Base-by-base conservation (phyloP, 371 early-diverging fungal genomes). In the Syncephalastrum contaminatum region DNA sequence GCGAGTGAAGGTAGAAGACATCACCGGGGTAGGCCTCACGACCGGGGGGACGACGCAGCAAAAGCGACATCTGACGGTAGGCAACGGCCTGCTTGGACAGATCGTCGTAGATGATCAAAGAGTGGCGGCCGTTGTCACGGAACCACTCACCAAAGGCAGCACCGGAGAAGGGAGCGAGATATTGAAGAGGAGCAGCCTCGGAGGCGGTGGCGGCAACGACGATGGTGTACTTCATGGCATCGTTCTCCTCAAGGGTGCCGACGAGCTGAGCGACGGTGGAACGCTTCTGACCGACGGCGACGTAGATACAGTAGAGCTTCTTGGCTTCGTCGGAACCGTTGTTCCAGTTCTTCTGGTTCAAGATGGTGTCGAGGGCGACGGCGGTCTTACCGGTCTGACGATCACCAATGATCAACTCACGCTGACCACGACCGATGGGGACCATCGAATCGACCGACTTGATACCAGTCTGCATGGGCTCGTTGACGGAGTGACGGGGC, bases 381-480 rank as follows among this genome's bases (percentile, higher is more conserved):
- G 96, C 88, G 63, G 96, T 95, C 88, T 96, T 96, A 64, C 96
- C 96, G 65, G 95, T 95, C 77, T 96, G 96, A 87, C 95, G 93
- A 83, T 96, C 96, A 77, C 96, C 96, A 80, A 95, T 95, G 75
- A 96, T 96, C 85, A 96, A 87, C 85, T 96, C 96, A 90, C 96
- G 92, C 84, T 96, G 96, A 69, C 96, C 96, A 92, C 96, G 93
- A 70, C 96, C 96, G 62, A 96, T 94, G 68, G 96, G 96, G 58
- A 96, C 88, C 96, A 96, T 96, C 77, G 95, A 93, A 86, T 96
- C 95, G 69, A 96, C 92, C 67, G 93, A 96, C 86, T 96, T 96
- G 85, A 93, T 93, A 79, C 96, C 96, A 75, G 96, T 96, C 75
- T 92, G 92, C 95, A 96, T 95, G 69, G 96, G 96, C 82, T 95